phyloP scores from a whole-genome alignment of 1,284 basidiomycete species.

The Coriolopsis trogii region DNA sequence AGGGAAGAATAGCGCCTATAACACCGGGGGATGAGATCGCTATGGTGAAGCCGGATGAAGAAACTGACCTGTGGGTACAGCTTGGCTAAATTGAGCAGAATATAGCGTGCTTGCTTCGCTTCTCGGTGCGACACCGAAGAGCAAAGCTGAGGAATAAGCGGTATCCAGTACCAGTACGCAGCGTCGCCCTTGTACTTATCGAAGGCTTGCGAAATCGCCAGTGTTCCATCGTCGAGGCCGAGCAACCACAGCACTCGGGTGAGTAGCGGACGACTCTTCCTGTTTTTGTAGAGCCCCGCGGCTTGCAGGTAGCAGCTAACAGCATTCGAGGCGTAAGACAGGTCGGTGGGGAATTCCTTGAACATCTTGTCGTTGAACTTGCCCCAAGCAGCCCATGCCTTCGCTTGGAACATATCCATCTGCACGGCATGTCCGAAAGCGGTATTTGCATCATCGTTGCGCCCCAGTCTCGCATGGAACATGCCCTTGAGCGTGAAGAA shows the following conservation, averaged over 20 bases:
- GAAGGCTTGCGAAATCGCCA: slow-evolving; percentile 87
- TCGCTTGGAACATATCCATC: slow-evolving; percentile 93
- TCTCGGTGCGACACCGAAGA: slow-evolving; percentile 90
- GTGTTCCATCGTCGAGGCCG: slow-evolving; percentile 83
- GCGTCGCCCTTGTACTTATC: slow-evolving; percentile 97
- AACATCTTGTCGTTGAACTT: slow-evolving; percentile 94
- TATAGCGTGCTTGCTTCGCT: slow-evolving; percentile 89
- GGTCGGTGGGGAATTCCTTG: slow-evolving; percentile 78
- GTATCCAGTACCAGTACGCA: slow-evolving; percentile 99
- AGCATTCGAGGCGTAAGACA: slow-evolving; percentile 84
- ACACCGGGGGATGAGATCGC: background rate
- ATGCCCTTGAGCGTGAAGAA: slow-evolving; percentile 99
- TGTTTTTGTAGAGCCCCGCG: slow-evolving; percentile 93
- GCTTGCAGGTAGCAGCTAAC: slow-evolving; percentile 99
- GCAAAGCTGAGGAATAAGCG: slow-evolving; percentile 95
- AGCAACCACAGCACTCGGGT: slow-evolving; percentile 96
- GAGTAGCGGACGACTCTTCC: slow-evolving; percentile 91
- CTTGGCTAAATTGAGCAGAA: slow-evolving; percentile 91
- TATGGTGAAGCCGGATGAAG: background rate
- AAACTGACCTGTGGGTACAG: slow-evolving; percentile 85
- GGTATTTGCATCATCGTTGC: slow-evolving; percentile 89
- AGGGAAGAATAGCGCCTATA: slow-evolving; percentile 93
- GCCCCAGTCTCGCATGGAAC: slow-evolving; percentile 91
- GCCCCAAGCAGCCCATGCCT: slow-evolving; percentile 99
- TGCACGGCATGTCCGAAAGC: slow-evolving; percentile 97